phyloP scores from a whole-genome alignment of 2,329 filamentous ascomycete genomes.

The Seiridium cupressi region DNA sequence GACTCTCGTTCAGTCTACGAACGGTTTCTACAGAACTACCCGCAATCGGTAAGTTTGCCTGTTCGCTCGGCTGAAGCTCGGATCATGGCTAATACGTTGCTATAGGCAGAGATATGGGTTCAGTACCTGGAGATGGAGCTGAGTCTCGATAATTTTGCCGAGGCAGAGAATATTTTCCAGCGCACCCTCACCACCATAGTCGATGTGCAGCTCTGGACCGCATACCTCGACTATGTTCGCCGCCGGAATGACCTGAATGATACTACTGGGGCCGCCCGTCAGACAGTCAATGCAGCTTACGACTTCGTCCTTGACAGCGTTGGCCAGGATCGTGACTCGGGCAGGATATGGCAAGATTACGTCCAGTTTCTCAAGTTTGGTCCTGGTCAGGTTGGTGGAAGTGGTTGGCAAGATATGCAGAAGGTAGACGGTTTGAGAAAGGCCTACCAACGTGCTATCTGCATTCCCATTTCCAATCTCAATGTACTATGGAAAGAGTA shows the following conservation, averaged over 20 bases:
- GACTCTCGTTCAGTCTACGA: conserved; percentile 79
- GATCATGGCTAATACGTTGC: conserved; percentile 19
- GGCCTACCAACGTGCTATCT: conserved; percentile 87
- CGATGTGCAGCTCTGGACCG: conserved; percentile 84
- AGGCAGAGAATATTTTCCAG: conserved; percentile 81
- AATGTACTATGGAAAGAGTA: conserved; percentile 96
- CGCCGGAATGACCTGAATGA: conserved; percentile 89
- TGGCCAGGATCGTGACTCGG: conserved; percentile 87
- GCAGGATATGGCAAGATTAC: conserved; percentile 90
- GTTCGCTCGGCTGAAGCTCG: not conserved
- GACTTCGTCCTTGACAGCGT: conserved; percentile 89
- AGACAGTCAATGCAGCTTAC: conserved; percentile 81
- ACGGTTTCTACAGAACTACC: conserved; percentile 84
- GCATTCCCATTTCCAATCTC: conserved; percentile 79
- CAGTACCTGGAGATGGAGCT: conserved; percentile 88
- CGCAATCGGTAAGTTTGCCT: conserved; percentile 73
- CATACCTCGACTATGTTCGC: conserved; percentile 94
- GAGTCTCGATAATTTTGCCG: conserved; percentile 76
- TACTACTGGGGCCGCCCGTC: conserved; percentile 70
- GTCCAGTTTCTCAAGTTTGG: conserved; percentile 88
- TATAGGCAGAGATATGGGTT: conserved; percentile 86
- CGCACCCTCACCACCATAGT: conserved; percentile 75
- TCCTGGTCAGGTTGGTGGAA: conserved; percentile 81
- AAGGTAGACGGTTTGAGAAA: conserved; percentile 95
- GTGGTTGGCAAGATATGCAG: conserved; percentile 92